Base-by-base conservation (phyloP, 208 protist genomes). In the Trypanosoma mega region DNA sequence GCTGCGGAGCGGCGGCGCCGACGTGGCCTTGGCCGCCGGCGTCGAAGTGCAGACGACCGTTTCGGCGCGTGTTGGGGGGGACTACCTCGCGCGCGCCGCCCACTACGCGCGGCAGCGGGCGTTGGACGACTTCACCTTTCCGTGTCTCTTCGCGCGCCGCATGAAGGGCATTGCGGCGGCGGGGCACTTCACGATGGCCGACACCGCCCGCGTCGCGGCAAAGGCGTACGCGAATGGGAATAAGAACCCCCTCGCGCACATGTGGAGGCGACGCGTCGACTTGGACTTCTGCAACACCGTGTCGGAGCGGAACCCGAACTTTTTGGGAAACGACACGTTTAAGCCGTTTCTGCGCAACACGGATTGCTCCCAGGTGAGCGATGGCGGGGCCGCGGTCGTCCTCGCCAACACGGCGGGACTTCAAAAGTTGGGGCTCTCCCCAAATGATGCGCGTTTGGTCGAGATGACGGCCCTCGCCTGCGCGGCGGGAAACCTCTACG, bases 41-140 rank as follows among this genome's bases (percentile, higher is more conserved):
- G 87, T 80, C 2, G 92, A 97, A 68, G 88, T 96, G 41, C 89
- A 96, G 55, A 97, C 85, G 43, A 94, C 85, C 7, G 85, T 82
- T 3, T 78, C 65, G 12, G 77, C 92, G 9, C 74, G 87, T 29
- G 77, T 91, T 12, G 90, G 88, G 24, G 90, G 82, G 5, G 87
- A 94, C 78, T 92, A 92, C 63, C 72, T 97, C n/a, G 92, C 92
- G n/a, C 80, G 86, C 18, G 90, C 92, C 16, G 71, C 90, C 0
- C 62, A 97, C 76, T 97, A 96, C 74, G 54, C 60, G 27, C 77
- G 83, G 0, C 92, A 97, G 80, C 85, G 92, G 44, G 18, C 57
- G 21, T 30, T 97, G 23, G 92, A 97, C 64, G 92, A 96, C 68
- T 97, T 97, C 68, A 95, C 87, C 2, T 97, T 94, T 63, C 92